Conservation (phyloP, 495 filamentous ascomycete genomes). For the Coniosporium apollinis region DNA sequence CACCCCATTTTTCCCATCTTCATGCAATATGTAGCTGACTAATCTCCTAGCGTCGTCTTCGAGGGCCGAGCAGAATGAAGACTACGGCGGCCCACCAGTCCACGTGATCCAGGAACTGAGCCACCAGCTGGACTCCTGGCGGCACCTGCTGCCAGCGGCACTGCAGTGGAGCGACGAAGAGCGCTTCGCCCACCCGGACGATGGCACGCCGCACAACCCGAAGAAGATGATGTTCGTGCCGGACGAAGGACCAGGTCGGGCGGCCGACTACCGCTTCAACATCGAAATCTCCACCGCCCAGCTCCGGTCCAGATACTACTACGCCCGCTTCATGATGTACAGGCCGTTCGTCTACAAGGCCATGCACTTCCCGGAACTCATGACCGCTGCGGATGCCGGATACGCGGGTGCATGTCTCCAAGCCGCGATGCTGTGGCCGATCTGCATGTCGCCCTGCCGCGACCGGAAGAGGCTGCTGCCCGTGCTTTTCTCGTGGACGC, state of each 20-base stretch:
- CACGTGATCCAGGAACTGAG: constrained; percentile 30
- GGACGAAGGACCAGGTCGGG: constrained; percentile 28
- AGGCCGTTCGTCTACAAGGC: constrained; percentile 46
- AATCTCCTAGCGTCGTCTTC: too few species aligned
- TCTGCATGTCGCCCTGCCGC: constrained; percentile 38
- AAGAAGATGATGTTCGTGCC: constrained; percentile 29
- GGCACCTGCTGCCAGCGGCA: constrained; percentile 32
- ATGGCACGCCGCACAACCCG: constrained; percentile 3
- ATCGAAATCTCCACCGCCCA: constrained; percentile 38
- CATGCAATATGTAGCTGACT: too few species aligned
- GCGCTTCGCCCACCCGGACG: constrained; percentile 22
- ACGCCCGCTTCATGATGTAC: constrained; percentile 40
- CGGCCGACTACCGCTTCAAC: constrained; percentile 27
- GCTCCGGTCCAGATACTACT: constrained; percentile 41
- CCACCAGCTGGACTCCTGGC: constrained; percentile 36
- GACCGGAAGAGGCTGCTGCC: constrained; percentile 38
- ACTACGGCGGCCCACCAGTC: constrained; percentile 18
- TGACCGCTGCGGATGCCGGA: constrained; percentile 34
- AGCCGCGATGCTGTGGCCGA: constrained; percentile 36
- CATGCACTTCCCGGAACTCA: constrained; percentile 35
- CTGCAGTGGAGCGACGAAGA: constrained; percentile 39
- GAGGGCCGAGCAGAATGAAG: constrained; percentile 12
- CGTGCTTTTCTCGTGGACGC: constrained; percentile 40
- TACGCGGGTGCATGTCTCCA: constrained; percentile 36
- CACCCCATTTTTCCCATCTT: too few species aligned